phyloP scores from a whole-genome alignment of 2,329 filamentous ascomycete species.

The Mycogone perniciosa region DNA sequence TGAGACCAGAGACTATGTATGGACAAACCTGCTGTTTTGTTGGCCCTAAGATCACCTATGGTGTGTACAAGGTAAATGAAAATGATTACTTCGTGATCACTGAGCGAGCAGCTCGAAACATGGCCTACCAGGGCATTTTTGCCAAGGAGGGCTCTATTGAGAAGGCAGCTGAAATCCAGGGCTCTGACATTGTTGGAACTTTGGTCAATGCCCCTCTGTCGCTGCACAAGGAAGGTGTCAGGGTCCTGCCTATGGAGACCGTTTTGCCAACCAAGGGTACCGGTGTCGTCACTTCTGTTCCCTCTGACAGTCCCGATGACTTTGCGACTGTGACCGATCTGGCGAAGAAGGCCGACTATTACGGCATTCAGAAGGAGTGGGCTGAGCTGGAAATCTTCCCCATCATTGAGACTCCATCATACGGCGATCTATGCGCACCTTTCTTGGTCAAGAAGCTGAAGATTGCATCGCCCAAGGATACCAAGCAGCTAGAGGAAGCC shows the following conservation, averaged over 20 bases:
- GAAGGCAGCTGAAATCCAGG: constrained; percentile 67
- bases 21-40: constrained; percentile 96
- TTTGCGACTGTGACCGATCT: constrained; percentile 85
- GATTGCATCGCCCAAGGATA: constrained; percentile 94
- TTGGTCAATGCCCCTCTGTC: constrained; percentile 85
- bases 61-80: constrained; percentile 72
- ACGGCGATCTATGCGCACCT: constrained; percentile 78
- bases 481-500: constrained; percentile 79
- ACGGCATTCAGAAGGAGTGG: constrained; percentile 96
- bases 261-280: constrained; percentile 92
- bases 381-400: constrained; percentile 83
- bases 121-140: constrained; percentile 90
- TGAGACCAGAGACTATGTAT: constrained; percentile 97
- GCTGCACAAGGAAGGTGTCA: constrained; percentile 72
- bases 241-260: constrained; percentile 91
- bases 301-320: constrained; percentile 90
- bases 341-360: constrained; percentile 91
- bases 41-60: constrained; percentile 82
- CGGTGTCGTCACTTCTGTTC: constrained; percentile 91
- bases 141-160: constrained; percentile 68
- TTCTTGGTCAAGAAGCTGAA: constrained; percentile 86
- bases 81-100: constrained; percentile 81
- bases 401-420: constrained; percentile 82
- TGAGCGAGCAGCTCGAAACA: constrained; percentile 83
- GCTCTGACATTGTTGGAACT: constrained; percentile 80